Conservation (phyloP, 495 filamentous ascomycete species). For the Xylaria palmicola region DNA sequence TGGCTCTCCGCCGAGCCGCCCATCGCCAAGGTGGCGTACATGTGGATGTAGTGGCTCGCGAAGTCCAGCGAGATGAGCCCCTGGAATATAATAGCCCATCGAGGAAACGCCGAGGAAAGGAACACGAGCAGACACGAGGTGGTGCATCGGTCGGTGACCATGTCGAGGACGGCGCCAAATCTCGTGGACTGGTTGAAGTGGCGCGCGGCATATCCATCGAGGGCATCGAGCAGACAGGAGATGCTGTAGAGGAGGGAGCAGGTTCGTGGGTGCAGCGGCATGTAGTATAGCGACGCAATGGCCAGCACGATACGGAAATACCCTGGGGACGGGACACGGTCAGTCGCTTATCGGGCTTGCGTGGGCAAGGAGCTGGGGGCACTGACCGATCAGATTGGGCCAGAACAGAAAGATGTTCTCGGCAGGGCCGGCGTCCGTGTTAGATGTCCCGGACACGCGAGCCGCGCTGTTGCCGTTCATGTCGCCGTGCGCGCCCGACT, state of each 20-base stretch:
- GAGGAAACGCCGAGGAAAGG: slow-evolving; percentile 84
- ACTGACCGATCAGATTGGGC: slow-evolving; percentile 88
- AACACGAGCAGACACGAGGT: slow-evolving; percentile 93
- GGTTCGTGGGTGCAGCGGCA: slow-evolving; percentile 94
- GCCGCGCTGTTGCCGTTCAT: slow-evolving; percentile 32
- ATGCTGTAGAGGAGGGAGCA: slow-evolving; percentile 89
- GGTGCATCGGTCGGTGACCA: slow-evolving; percentile 88
- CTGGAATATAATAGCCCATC: slow-evolving; percentile 92
- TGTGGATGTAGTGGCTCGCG: slow-evolving; percentile 97
- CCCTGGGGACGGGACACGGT: slow-evolving; percentile 48
- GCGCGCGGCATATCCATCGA: slow-evolving; percentile 89
- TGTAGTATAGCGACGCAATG: slow-evolving; percentile 93
- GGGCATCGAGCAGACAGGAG: slow-evolving; percentile 89
- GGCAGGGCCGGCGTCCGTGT: slow-evolving; percentile 29
- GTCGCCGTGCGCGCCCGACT: slow-evolving; percentile 5
- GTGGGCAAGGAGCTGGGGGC: not conserved
- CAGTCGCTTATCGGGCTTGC: not conserved
- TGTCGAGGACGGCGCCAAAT: slow-evolving; percentile 95
- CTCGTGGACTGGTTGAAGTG: slow-evolving; percentile 85
- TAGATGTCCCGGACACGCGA: slow-evolving; percentile 20
- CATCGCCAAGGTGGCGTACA: slow-evolving; percentile 90
- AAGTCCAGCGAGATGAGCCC: slow-evolving; percentile 86
- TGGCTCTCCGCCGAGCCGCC: slow-evolving; percentile 76
- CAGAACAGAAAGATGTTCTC: slow-evolving; percentile 97
- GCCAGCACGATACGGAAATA: slow-evolving; percentile 88